Base-by-base conservation (phyloP, 306 rosid species). In the Urtica urens region DNA sequence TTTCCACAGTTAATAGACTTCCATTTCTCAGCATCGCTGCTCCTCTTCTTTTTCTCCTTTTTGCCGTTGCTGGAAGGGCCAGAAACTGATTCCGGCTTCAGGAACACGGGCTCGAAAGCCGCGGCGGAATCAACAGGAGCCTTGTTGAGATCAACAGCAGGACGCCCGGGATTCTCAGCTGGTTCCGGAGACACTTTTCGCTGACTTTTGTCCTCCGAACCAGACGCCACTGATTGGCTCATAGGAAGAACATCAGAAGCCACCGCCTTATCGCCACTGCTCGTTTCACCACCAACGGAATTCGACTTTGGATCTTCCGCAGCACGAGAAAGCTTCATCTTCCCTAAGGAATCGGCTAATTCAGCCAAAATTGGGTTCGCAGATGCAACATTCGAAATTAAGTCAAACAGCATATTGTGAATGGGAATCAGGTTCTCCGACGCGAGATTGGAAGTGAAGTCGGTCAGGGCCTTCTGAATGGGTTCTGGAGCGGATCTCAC, bases 401-500 rank as follows among this genome's bases (percentile, higher is more conserved):
- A 22, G 10, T 75, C 77, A 21, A 23, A 56, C 2, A 67, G 62
- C 4, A 69, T 54, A 55, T 75, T 15, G 80, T 41, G 62, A 79
- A 43, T 8, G 58, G 17, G 49, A 59, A 74, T 4, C 43, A n/a
- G n/a, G n/a, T n/a, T n/a, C n/a, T n/a, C n/a, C n/a, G n/a, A n/a
- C n/a, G n/a, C n/a, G n/a, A n/a, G n/a, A n/a, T n/a, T n/a, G n/a
- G n/a, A n/a, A n/a, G n/a, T n/a, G n/a, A n/a, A n/a, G n/a, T n/a
- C n/a, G n/a, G n/a, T n/a, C n/a, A n/a, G n/a, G n/a, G n/a, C n/a
- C n/a, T n/a, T n/a, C n/a, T n/a, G 69, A 2, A 72, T 4, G 3
- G 83, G 80, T 62, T 80, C 87, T 0, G 87, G 85, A 22, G 78
- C 21, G 37, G 80, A 41, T 53, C 67, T 62, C 72, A 76, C 22